phyloP scores from a whole-genome alignment of 176 grass and related monocot genomes.

The Phoenix dactylifera region DNA sequence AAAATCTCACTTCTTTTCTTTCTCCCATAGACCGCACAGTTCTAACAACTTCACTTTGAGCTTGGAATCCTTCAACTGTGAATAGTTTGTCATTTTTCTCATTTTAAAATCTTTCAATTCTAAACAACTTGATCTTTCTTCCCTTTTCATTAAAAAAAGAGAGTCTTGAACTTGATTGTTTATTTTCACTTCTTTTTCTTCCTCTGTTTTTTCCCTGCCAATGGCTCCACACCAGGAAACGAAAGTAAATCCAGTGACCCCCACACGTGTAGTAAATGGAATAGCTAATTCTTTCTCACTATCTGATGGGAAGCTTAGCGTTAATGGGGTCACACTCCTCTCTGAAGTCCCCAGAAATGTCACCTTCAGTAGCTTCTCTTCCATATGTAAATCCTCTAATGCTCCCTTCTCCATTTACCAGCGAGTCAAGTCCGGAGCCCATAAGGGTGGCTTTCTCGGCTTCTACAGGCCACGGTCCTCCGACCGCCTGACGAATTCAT shows the following conservation, averaged over 20 bases:
- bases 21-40: no score
- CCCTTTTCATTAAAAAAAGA: no score
- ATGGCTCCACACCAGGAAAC: slow-evolving; percentile 10
- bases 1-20: no score
- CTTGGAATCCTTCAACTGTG: no score
- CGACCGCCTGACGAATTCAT: not conserved
- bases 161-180: no score
- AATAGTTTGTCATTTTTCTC: no score
- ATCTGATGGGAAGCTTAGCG: not conserved
- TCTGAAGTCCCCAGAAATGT: slow-evolving; percentile 2
- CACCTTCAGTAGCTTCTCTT: slow-evolving; percentile 5
- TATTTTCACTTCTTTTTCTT: not conserved
- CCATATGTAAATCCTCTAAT: not conserved
- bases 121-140: no score
- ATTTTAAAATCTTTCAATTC: no score
- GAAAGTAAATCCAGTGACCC: not conserved
- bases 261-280: not conserved
- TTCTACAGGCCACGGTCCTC: not conserved
- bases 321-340: slow-evolving; percentile 4
- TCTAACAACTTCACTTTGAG: no score
- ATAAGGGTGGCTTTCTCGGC: slow-evolving; percentile 17
- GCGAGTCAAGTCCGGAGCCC: not conserved
- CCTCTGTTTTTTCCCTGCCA: not conserved
- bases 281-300: slow-evolving; percentile 8
- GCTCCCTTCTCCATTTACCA: not conserved